Percentiles rank a stretch among this genome's conserved stretches.
Evolutionary conservation across 768 basidiomycete species (phyloP).

Genomic region (Podaxis sp.): DNA sequence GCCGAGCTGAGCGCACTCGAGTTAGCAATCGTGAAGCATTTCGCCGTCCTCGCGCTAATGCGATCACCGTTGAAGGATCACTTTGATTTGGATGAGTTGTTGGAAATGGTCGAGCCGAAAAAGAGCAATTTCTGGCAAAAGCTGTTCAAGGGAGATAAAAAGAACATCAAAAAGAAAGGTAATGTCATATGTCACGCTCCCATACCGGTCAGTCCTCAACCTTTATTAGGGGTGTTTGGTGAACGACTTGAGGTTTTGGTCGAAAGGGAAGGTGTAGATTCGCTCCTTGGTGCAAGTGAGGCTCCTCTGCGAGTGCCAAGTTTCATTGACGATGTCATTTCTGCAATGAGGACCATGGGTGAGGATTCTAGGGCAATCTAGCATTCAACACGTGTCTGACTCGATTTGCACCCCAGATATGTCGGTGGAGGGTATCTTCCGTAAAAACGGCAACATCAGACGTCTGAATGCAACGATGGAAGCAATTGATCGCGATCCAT

Average conservation of each 20-base stretch:
- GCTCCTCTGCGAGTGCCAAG: conserved; percentile 88
- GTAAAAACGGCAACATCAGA: conserved; percentile 97
- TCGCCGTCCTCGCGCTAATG: conserved; percentile 78
- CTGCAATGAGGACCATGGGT: conserved; percentile 99
- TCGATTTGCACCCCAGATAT: conserved; percentile 62
- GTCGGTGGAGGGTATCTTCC: conserved; percentile 98
- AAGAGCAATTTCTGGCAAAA: conserved; percentile 97
- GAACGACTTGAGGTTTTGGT: conserved; percentile 92
- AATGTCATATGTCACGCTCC: conserved; percentile 20
- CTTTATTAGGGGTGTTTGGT: conserved; percentile 78
- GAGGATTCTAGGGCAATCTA: conserved; percentile 13
- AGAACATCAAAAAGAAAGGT: conserved; percentile 89
- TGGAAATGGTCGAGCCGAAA: conserved; percentile 90
- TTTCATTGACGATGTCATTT: conserved; percentile 97
- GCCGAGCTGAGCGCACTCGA: conserved; percentile 85
- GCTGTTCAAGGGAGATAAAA: conserved; percentile 91
- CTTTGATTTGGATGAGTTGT: conserved; percentile 88
- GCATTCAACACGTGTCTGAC: conserved; percentile 8
- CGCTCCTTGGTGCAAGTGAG: conserved; percentile 84
- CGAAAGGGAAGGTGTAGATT: conserved; percentile 95
- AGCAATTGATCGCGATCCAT: conserved; percentile 91
- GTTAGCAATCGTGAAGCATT: conserved; percentile 88
- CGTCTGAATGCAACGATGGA: conserved; percentile 90
- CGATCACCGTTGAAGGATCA: conserved; percentile 78
- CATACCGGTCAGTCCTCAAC: conserved; percentile 14